These are phyloP conservation scores for Penicillium cinerascens DNA, from an alignment of 495 filamentous ascomycete species.

Conservation along the genomic window DNA sequence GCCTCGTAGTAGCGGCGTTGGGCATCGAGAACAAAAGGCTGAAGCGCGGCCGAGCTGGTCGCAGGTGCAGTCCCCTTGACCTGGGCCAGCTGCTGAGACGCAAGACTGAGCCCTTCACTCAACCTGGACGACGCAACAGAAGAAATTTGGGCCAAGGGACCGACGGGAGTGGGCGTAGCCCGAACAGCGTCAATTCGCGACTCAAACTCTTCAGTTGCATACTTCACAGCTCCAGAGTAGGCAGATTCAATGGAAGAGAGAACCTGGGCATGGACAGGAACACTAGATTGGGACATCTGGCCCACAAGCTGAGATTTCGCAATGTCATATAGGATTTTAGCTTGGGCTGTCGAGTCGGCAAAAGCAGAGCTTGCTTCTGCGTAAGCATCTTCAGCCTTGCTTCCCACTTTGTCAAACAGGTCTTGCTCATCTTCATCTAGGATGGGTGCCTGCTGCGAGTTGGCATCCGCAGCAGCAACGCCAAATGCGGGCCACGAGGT, in stretches of 20 bases:
- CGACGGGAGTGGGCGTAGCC: slow-evolving; percentile 38
- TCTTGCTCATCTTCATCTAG: slow-evolving; percentile 47
- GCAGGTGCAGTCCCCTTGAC: slow-evolving; percentile 47
- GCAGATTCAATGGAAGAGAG: slow-evolving; percentile 63
- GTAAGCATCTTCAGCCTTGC: slow-evolving; percentile 47
- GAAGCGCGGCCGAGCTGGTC: slow-evolving; percentile 52
- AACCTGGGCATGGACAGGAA: slow-evolving; percentile 58
- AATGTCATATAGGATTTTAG: slow-evolving; percentile 60
- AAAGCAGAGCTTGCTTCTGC: slow-evolving; percentile 58
- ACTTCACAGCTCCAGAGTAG: slow-evolving; percentile 62
- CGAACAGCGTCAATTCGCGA: slow-evolving; percentile 13
- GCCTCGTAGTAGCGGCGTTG: slow-evolving; percentile 74
- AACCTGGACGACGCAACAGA: slow-evolving; percentile 64
- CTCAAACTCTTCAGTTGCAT: slow-evolving; percentile 57
- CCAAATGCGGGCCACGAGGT: slow-evolving; percentile 14
- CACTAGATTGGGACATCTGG: slow-evolving; percentile 63
- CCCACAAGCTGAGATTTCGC: slow-evolving; percentile 63
- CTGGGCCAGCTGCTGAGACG: slow-evolving; percentile 62
- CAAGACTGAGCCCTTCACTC: slow-evolving; percentile 58
- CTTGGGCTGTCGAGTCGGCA: slow-evolving; percentile 54
- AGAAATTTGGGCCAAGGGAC: slow-evolving; percentile 53
- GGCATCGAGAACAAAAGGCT: slow-evolving; percentile 57
- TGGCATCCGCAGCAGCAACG: slow-evolving; percentile 23
- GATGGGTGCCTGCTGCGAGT: slow-evolving; percentile 30
- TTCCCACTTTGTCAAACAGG: slow-evolving; percentile 47